phyloP scores from a whole-genome alignment of 805 yeast genomes.

The Kurtzmaniella fragi region DNA sequence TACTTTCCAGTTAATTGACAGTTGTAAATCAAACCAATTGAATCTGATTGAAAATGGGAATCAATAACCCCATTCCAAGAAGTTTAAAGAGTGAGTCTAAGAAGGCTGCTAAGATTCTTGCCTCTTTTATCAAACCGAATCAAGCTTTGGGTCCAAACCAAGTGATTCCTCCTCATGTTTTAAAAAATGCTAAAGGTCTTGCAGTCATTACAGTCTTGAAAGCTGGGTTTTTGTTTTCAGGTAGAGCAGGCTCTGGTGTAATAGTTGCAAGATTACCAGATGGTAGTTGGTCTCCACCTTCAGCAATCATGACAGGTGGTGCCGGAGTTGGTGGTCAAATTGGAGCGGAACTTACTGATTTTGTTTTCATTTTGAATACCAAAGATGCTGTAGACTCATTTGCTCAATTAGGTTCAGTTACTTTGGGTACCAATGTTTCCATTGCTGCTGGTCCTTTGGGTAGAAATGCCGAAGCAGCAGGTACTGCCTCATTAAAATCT shows the following conservation, averaged over 20 bases:
- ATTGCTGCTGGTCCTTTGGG: conserved; percentile 98
- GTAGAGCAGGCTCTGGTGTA: conserved; percentile 96
- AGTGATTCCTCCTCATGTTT: conserved; percentile 83
- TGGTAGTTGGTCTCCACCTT: conserved; percentile 96
- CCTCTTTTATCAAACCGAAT: conserved; percentile 91
- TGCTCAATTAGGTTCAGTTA: conserved; percentile 90
- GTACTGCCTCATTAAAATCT: conserved; percentile 80
- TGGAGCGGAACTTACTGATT: conserved; percentile 95
- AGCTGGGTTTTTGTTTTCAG: conserved; percentile 94
- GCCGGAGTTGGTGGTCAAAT: conserved; percentile 99
- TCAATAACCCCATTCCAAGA: conserved; percentile 94
- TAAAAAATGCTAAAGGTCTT: conserved; percentile 87
- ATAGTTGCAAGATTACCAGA: conserved; percentile 91
- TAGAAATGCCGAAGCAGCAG: conserved; percentile 96
- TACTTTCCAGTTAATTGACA: too few species aligned
- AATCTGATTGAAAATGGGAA: conserved; percentile 27
- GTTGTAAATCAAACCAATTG: not conserved
- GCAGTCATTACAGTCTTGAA: conserved; percentile 91
- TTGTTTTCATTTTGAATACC: conserved; percentile 86
- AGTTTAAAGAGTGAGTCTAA: conserved; percentile 80
- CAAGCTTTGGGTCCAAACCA: conserved; percentile 85
- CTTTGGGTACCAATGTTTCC: conserved; percentile 91
- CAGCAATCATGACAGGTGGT: conserved; percentile 93
- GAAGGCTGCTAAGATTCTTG: conserved; percentile 88
- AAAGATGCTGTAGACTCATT: conserved; percentile 88